These are phyloP conservation scores for Tinospora cordifolia DNA, from an alignment of 164 flowering plant genomes.

Conservation along the genomic window DNA sequence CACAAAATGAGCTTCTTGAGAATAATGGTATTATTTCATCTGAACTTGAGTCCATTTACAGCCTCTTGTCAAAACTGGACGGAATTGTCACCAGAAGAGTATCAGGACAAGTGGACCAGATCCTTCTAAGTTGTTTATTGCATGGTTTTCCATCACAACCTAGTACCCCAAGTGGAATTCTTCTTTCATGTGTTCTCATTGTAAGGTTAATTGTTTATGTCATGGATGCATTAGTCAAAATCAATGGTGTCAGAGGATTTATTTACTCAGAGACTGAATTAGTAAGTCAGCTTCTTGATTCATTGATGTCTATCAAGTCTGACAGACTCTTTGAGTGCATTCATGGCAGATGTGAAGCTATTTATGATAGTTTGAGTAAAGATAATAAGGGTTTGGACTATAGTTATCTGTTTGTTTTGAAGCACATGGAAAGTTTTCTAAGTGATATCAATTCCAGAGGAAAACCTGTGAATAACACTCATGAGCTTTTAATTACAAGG, in stretches of 20 bases:
- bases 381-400: constrained; percentile 36
- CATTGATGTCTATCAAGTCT: constrained; percentile 54
- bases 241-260: constrained; percentile 26
- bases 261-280: constrained; percentile 35
- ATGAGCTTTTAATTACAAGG: constrained; percentile 47
- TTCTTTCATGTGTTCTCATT: constrained; percentile 63
- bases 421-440: constrained; percentile 55
- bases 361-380: constrained; percentile 36
- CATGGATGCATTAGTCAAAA: constrained; percentile 45
- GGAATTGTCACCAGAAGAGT: constrained; percentile 31
- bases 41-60: constrained; percentile 41
- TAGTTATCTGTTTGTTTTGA: constrained; percentile 44
- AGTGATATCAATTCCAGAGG: constrained; percentile 33
- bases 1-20: constrained; percentile 47
- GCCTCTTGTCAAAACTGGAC: constrained; percentile 45
- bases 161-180: constrained; percentile 45
- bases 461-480: constrained; percentile 30
- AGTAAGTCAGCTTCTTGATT: constrained; percentile 47
- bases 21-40: constrained; percentile 30
- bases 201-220: constrained; percentile 42
- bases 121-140: constrained; percentile 50
- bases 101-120: constrained; percentile 30
- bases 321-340: constrained; percentile 57
- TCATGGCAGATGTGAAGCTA: constrained; percentile 56
- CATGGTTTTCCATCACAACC: constrained; percentile 77